Conservation (phyloP, 228 moss, liverwort and hornwort species). For the Sphagnum magellanicum region DNA sequence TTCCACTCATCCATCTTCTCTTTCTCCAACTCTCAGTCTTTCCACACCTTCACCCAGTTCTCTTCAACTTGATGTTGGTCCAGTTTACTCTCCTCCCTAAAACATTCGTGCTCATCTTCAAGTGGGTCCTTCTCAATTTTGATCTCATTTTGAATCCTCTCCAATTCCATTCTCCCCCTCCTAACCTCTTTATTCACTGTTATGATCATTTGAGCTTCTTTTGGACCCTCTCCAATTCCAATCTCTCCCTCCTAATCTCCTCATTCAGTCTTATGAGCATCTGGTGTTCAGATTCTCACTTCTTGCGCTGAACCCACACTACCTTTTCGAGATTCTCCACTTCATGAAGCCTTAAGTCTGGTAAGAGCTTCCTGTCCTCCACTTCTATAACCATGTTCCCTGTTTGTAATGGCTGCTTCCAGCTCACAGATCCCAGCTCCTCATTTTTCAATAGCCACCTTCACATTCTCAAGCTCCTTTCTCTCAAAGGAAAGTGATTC, state of each 20-base stretch:
- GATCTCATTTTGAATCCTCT: conserved; percentile 48
- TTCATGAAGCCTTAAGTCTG: conserved; percentile 55
- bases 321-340: conserved; percentile 54
- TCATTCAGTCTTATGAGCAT: conserved; percentile 48
- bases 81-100: conserved; percentile 61
- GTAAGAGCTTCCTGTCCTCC: conserved; percentile 44
- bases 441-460: conserved; percentile 34
- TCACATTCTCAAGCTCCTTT: conserved; percentile 40
- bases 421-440: conserved; percentile 37
- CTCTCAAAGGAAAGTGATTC: conserved; percentile 38
- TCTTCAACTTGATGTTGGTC: conserved; percentile 65
- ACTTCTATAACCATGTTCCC: conserved; percentile 53
- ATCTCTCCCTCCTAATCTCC: conserved; percentile 46
- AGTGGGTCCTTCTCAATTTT: conserved; percentile 45
- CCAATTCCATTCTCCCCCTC: conserved; percentile 50
- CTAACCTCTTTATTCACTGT: conserved; percentile 50
- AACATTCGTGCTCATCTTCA: conserved; percentile 63
- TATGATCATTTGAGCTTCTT: conserved; percentile 46
- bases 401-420: conserved; percentile 36
- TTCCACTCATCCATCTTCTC: conserved; percentile 45
- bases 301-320: conserved; percentile 48
- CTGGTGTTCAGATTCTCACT: conserved; percentile 45
- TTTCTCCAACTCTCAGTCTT: conserved; percentile 55
- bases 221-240: conserved; percentile 49
- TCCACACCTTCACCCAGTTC: conserved; percentile 57